A percentile compares a stretch with the other conserved stretches of the same genome.
These are phyloP conservation scores for Cyclaneusma minus DNA, from an alignment of 2,329 filamentous ascomycete species.

Conservation along the genomic window DNA sequence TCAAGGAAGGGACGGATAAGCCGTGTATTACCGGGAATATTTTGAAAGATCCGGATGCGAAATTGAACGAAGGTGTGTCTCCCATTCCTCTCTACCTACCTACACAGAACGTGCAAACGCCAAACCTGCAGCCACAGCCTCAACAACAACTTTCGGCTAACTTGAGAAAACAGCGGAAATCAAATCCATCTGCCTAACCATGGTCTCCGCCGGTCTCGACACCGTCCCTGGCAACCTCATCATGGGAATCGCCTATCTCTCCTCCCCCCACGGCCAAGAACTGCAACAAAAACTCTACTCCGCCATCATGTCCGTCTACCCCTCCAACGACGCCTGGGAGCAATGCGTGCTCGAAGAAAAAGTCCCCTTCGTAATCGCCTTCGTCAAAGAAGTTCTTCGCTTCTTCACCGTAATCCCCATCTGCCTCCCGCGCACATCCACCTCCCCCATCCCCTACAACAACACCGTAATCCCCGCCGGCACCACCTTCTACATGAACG, in stretches of 20 bases:
- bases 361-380: slow-evolving; percentile 58
- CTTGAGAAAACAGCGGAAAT: slow-evolving; percentile 45
- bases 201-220: slow-evolving; percentile 69
- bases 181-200: slow-evolving; percentile 67
- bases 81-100: slow-evolving; percentile 3
- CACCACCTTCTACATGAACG: slow-evolving; percentile 72
- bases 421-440: slow-evolving; percentile 55
- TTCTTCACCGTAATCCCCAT: slow-evolving; percentile 73
- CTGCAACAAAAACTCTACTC: slow-evolving; percentile 55
- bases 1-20: slow-evolving; percentile 46
- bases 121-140: slow-evolving; percentile 24
- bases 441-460: slow-evolving; percentile 57
- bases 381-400: slow-evolving; percentile 65
- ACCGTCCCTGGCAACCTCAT: slow-evolving; percentile 68
- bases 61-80: slow-evolving; percentile 45
- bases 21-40: slow-evolving; percentile 58
- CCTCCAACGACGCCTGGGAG: slow-evolving; percentile 62
- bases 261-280: slow-evolving; percentile 48
- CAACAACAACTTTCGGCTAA: slow-evolving; percentile 24
- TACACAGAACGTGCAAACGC: slow-evolving; percentile 16
- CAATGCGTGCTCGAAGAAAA: slow-evolving; percentile 59
- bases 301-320: slow-evolving; percentile 58
- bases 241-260: slow-evolving; percentile 64
- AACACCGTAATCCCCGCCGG: slow-evolving; percentile 54
- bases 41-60: slow-evolving; percentile 41